These are phyloP conservation scores for Trichoderma gracile DNA, from an alignment of 2,329 filamentous ascomycete species.

Conservation along the genomic window DNA sequence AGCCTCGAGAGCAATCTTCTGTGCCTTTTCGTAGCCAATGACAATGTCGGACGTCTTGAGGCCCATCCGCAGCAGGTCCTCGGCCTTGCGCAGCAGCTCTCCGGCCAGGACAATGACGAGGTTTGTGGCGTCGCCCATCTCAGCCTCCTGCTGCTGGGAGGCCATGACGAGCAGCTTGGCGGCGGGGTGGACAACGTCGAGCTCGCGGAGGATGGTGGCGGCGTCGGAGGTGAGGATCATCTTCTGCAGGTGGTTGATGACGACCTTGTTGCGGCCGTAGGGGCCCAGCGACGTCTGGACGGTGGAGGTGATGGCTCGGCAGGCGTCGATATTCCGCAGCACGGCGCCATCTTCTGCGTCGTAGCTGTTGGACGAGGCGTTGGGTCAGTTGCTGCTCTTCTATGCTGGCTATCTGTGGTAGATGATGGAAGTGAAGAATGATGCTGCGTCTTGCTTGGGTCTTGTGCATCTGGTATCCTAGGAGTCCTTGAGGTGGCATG, in stretches of 20 bases:
- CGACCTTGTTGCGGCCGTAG: constrained; percentile 98
- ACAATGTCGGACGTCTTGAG: constrained; percentile 98
- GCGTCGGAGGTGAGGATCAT: constrained; percentile 99
- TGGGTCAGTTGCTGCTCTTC: constrained; percentile 6
- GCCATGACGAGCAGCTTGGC: constrained; percentile 98
- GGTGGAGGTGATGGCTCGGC: constrained; percentile 90
- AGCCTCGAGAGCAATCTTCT: constrained; percentile 79
- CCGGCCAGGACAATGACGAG: constrained; percentile 94
- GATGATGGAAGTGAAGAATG: background rate
- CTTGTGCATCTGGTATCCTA: no score
- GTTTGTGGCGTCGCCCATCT: constrained; percentile 99
- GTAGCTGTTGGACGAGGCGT: constrained; percentile 67
- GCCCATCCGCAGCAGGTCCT: constrained; percentile 94
- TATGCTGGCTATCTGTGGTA: background rate
- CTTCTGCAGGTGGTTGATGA: constrained; percentile 99
- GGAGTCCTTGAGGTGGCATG: constrained; percentile 20
- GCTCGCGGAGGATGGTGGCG: constrained; percentile 92
- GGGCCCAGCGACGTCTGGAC: constrained; percentile 96
- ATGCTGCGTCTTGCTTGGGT: background rate
- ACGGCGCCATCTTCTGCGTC: constrained; percentile 99
- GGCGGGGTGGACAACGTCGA: constrained; percentile 97
- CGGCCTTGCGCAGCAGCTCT: constrained; percentile 93
- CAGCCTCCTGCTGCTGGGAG: constrained; percentile 95
- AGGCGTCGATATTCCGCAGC: constrained; percentile 97
- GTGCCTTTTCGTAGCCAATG: constrained; percentile 91